phyloP scores from a whole-genome alignment of 2,329 filamentous ascomycete genomes.

The Hysterium pulicare region DNA sequence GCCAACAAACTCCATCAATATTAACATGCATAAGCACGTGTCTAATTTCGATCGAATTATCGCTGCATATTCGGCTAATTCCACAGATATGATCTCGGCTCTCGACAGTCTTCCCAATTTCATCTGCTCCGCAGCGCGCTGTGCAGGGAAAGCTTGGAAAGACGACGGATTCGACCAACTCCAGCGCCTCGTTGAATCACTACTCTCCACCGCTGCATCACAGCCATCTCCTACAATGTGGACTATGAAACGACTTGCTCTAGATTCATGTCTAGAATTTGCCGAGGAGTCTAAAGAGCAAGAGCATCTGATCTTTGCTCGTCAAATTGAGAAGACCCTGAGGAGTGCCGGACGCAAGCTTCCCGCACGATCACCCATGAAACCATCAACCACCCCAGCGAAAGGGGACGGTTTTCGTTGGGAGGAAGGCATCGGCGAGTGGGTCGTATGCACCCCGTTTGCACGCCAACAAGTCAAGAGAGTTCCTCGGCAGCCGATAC shows the following conservation, averaged over 20 bases:
- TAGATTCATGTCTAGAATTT: constrained; percentile 37
- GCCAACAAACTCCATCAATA: constrained; percentile 3
- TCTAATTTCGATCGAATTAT: constrained; percentile 19
- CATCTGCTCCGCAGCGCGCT: constrained; percentile 30
- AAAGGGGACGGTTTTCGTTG: constrained; percentile 35
- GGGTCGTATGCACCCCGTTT: constrained; percentile 43
- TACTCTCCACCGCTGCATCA: constrained; percentile 21
- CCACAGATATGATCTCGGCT: constrained; percentile 18
- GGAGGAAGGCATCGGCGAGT: constrained; percentile 47
- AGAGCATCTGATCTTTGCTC: constrained; percentile 26
- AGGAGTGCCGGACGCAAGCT: constrained; percentile 23
- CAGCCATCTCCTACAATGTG: constrained; percentile 29
- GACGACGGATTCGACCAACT: constrained; percentile 34
- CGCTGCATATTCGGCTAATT: constrained; percentile 19
- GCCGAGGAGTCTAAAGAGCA: constrained; percentile 26
- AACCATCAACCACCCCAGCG: constrained; percentile 21
- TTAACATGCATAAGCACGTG: constrained; percentile 12
- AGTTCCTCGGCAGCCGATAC: constrained; percentile 14
- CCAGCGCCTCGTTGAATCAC: constrained; percentile 23
- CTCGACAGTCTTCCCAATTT: constrained; percentile 26
- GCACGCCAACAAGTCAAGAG: constrained; percentile 17
- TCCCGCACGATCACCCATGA: constrained; percentile 24
- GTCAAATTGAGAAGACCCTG: constrained; percentile 31
- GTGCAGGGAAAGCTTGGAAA: constrained; percentile 32
- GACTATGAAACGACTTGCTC: constrained; percentile 34